Evolutionary conservation across 2,329 filamentous ascomycete genomes (phyloP), one percentile per base, ranked within the genome.

Genomic region (Cercospora sojina): DNA sequence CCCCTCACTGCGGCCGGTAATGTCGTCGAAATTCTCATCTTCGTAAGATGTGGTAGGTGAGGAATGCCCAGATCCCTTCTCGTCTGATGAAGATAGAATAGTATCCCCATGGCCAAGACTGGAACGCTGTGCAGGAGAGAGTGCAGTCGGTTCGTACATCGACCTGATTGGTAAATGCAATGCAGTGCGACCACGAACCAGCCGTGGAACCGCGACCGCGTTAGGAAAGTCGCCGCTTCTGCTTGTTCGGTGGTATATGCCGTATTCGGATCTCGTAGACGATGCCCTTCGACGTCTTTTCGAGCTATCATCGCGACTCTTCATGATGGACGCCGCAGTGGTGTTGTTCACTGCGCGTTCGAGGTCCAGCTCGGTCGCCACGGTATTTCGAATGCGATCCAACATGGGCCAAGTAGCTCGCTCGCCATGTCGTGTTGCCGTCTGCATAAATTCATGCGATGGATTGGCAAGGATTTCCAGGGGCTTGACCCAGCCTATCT

Each of bases 361-460:
- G 1, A 98, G 81, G 3, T 93, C 92, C 56, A 97, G 81, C 77
- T 98, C 94, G 63, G 97, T 92, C 3, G 93, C 91, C 72, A 92
- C 92, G 63, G 93, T 90, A 74, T 97, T 95, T 43, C 91, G 85
- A 73, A 98, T 91, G 12, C 92, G 88, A 69, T 90, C 90, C 9
- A 98, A 81, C 76, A 93, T 93, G 0, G 93, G 93, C 94, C 93
- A 98, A 0, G 93, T 96, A 2, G 94, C 93, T 65, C 89, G 85
- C 78, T 97, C 91, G 6, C 94, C 94, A 27, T 87, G 85, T 6
- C 92, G 81, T 73, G 91, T 91, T 8, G 91, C 90, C 56, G 90
- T 85, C 5, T 90, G 78, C 91, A 98, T 96, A 76, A 96, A 98
- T 4, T 93, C 91, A 0, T 88, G 81, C 0, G 90, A 93, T 1